Conservation (phyloP, 2,329 filamentous ascomycete genomes). For the Metarhizium robertsii region DNA sequence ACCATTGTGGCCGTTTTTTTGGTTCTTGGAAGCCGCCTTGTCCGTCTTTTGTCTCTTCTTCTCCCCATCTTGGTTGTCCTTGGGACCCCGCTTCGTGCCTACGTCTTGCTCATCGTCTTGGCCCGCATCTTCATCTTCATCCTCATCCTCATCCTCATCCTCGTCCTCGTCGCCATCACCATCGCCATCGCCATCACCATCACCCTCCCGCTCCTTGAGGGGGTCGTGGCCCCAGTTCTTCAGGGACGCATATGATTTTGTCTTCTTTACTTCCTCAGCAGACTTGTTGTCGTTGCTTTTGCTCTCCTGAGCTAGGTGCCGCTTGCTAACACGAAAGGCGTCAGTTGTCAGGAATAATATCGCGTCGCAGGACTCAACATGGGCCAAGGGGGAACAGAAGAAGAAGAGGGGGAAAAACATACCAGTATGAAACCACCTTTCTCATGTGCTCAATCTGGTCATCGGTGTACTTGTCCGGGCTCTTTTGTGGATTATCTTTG, state of each 20-base stretch:
- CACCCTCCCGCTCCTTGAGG: slow-evolving; percentile 27
- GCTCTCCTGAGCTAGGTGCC: slow-evolving; percentile 56
- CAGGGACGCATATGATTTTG: slow-evolving; percentile 46
- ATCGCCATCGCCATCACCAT: slow-evolving; percentile 1
- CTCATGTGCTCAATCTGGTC: slow-evolving; percentile 49
- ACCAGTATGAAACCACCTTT: slow-evolving; percentile 53
- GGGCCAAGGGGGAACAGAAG: too few relatives aligned
- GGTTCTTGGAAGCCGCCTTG: background rate
- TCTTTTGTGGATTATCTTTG: slow-evolving; percentile 49
- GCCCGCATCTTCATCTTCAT: background rate
- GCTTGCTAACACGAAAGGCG: slow-evolving; percentile 31
- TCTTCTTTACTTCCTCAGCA: slow-evolving; percentile 32
- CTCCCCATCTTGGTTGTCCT: background rate
- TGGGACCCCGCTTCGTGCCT: background rate
- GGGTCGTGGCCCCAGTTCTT: slow-evolving; percentile 55
- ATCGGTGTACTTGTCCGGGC: slow-evolving; percentile 46
- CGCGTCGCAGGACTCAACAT: too few relatives aligned
- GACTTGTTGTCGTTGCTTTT: slow-evolving; percentile 45
- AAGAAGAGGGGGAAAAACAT: slow-evolving; percentile 5
- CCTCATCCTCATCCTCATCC: background rate
- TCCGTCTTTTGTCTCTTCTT: background rate
- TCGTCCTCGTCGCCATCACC: slow-evolving; percentile 7
- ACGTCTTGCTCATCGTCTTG: background rate
- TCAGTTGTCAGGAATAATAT: too few relatives aligned
- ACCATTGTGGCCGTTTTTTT: background rate